Evolutionary conservation across 495 filamentous ascomycete genomes (phyloP).

Genomic region (Neurospora sp.): DNA sequence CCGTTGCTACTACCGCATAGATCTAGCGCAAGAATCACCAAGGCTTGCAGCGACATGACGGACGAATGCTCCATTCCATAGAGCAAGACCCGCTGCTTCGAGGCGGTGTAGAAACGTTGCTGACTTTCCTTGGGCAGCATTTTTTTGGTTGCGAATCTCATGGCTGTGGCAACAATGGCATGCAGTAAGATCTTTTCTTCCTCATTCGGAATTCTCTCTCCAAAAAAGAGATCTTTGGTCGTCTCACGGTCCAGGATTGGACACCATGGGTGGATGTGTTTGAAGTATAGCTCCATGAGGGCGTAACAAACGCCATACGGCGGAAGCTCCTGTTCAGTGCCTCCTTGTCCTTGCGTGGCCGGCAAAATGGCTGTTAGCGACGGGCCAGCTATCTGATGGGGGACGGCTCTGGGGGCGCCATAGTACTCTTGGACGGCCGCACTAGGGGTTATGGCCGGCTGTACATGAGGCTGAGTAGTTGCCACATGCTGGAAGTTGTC

Average conservation of each 20-base stretch:
- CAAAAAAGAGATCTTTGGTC: constrained; percentile 74
- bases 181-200: constrained; percentile 74
- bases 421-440: constrained; percentile 37
- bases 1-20: constrained; percentile 73
- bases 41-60: constrained; percentile 74
- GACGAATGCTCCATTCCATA: constrained; percentile 81
- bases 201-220: constrained; percentile 61
- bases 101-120: constrained; percentile 62
- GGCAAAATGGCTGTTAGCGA: constrained; percentile 35
- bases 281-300: constrained; percentile 78
- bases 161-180: constrained; percentile 74
- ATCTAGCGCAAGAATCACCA: constrained; percentile 74
- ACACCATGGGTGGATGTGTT: constrained; percentile 85
- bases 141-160: constrained; percentile 68
- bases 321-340: constrained; percentile 64
- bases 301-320: constrained; percentile 78
- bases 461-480: constrained; percentile 24
- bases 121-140: constrained; percentile 61
- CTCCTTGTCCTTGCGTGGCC: constrained; percentile 26
- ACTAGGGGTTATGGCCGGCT: constrained; percentile 16
- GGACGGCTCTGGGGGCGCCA: constrained; percentile 8
- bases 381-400: constrained; percentile 2
- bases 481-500: constrained; percentile 20
- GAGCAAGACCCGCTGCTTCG: constrained; percentile 75
- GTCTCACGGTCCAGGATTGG: constrained; percentile 75